A percentile compares a stretch with the other conserved stretches of the same genome.
These are phyloP conservation scores for Malus hybrid DNA, from an alignment of 331 rosid species.

Conservation along the genomic window DNA sequence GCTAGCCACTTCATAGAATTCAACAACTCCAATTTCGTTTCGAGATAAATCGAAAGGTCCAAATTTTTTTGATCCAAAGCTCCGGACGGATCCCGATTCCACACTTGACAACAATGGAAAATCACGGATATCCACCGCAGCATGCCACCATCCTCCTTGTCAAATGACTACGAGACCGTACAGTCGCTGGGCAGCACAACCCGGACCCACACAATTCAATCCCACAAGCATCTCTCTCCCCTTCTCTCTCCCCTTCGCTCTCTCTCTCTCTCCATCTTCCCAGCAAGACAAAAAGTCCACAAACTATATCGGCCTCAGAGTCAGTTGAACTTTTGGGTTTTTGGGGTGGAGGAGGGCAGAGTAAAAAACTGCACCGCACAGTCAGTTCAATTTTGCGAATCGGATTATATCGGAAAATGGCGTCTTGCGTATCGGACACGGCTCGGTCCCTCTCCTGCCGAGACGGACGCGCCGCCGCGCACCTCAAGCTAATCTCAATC, in stretches of 20 bases:
- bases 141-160: background rate
- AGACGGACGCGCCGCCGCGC: slow-evolving; percentile 55
- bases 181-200: background rate
- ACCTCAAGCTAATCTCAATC: slow-evolving; percentile 56
- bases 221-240: background rate
- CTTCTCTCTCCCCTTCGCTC: too few species aligned
- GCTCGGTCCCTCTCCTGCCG: slow-evolving; percentile 46
- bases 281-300: too few species aligned
- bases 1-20: fast-evolving
- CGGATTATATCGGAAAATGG: slow-evolving; percentile 14
- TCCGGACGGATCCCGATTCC: too few species aligned
- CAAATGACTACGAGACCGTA: background rate
- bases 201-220: background rate
- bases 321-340: background rate
- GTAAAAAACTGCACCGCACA: too few species aligned
- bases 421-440: slow-evolving; percentile 37
- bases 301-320: background rate
- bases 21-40: too few species aligned
- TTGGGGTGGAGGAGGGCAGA: too few species aligned
- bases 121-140: background rate
- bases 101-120: background rate
- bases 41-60: too few species aligned
- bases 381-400: background rate
- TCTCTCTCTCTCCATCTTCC: background rate
- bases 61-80: too few species aligned